Evolutionary conservation across 345 rosid species (phyloP).

Genomic region (Syzygium oleosum): DNA sequence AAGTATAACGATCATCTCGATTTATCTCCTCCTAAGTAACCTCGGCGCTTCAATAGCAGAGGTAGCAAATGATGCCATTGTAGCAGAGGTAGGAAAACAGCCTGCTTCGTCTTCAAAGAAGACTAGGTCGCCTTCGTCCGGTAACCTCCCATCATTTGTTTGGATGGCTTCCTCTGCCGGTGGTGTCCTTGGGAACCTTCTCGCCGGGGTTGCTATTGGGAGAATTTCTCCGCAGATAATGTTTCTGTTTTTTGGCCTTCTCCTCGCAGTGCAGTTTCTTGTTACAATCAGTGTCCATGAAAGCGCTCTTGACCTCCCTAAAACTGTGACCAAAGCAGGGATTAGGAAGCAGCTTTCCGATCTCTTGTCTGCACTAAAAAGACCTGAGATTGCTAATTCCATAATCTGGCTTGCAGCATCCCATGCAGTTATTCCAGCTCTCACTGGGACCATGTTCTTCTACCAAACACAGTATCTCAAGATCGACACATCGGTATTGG

Average conservation of each 20-base stretch:
- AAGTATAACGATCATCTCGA: slow-evolving; percentile 37
- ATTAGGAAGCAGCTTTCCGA: slow-evolving; percentile 51
- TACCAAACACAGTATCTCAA: slow-evolving; percentile 68
- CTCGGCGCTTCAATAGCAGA: slow-evolving; percentile 86
- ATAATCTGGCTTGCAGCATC: slow-evolving; percentile 77
- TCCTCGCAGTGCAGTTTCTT: slow-evolving; percentile 48
- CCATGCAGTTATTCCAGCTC: slow-evolving; percentile 57
- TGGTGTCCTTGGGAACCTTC: slow-evolving; percentile 80
- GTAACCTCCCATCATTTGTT: slow-evolving; percentile 76
- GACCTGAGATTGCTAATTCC: slow-evolving; percentile 58
- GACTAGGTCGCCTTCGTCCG: slow-evolving; percentile 30
- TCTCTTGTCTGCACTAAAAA: slow-evolving; percentile 41
- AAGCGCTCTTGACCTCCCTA: slow-evolving; percentile 24
- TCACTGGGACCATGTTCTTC: slow-evolving; percentile 91
- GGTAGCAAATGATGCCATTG: slow-evolving; percentile 95
- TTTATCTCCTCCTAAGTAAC: slow-evolving; percentile 71
- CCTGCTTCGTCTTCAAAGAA: slow-evolving; percentile 13
- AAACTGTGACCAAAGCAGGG: slow-evolving; percentile 52
- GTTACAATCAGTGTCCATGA: slow-evolving; percentile 47
- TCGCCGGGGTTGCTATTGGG: slow-evolving; percentile 60
- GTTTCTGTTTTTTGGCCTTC: slow-evolving; percentile 48
- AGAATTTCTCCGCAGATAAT: slow-evolving; percentile 35
- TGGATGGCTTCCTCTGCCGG: slow-evolving; percentile 78
- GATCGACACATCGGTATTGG: slow-evolving; percentile 49
- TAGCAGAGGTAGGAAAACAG: slow-evolving; percentile 64